Base-by-base conservation (phyloP, 169 alveolate genomes). In the Plasmodium yoelii region DNA sequence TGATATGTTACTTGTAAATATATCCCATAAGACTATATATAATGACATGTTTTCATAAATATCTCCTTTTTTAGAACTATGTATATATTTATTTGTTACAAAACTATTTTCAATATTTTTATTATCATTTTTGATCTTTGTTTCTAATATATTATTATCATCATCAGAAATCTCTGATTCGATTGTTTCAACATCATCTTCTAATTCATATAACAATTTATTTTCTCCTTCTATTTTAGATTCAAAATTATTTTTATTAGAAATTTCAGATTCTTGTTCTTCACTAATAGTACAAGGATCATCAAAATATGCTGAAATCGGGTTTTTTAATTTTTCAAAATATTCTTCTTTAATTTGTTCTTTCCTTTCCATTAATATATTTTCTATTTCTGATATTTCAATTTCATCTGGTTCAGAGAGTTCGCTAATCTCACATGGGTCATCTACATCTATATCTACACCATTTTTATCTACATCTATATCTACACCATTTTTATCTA, bases 21-120 rank as follows among this genome's bases (percentile, higher is more conserved):
- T 70, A 59, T 86, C 91, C 91, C 91, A 86, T 12, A 86, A 65
- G 34, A 86, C 77, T 44, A 70, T 69, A 86, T 70, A 86, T n/a
- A 86, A 26, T 19, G 87, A 86, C 80, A 86, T 42, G 26, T 70
- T 42, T 69, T 61, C 87, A 44, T 86, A 86, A 22, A 55, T 59
- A 55, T 26, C 59, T 10, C 68, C 42, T 34, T 26, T 60, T 7
- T 34, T 24, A 28, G 61, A 24, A 49, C 61, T 47, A 55, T 86
- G 71, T 19, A 70, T 8, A 47, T 86, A 86, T 63, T 86, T 70
- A 19, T 60, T 86, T 15, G 69, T 19, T 9, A 46, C 13, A 15
- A 53, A 18, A 7, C 12, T 19, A 28, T 28, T 5, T 26, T 2
- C 2, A 26, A 1, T 26, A 28, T 28, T 28, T 53, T 49, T 24